phyloP scores from a whole-genome alignment of 179 eudicot species.

The Monotropa hypopitys region DNA sequence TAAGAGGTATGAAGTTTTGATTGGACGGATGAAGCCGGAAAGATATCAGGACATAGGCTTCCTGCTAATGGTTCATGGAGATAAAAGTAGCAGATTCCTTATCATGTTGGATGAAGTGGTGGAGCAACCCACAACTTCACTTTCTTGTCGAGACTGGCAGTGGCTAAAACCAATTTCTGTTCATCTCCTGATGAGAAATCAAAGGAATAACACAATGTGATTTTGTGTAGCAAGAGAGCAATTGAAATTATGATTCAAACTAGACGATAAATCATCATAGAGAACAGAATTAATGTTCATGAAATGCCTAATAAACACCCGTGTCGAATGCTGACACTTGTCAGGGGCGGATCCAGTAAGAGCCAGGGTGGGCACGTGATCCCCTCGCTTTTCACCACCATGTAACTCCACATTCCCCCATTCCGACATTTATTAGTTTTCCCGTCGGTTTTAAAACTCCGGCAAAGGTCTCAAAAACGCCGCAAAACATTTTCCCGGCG shows the following conservation, averaged over 20 bases:
- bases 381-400: no score
- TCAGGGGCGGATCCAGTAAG: no score
- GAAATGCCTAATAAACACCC: background rate
- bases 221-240: background rate
- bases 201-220: background rate
- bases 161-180: conserved; percentile 39
- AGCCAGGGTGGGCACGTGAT: no score
- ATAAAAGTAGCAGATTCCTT: conserved; percentile 2
- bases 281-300: background rate
- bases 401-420: no score
- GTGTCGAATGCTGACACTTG: background rate
- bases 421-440: no score
- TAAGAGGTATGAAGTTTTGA: conserved; percentile 1
- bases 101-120: conserved; percentile 23
- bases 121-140: conserved; percentile 84
- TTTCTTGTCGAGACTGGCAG: conserved; percentile 79
- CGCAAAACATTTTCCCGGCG: no score
- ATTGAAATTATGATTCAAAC: background rate
- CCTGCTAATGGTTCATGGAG: background rate
- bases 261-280: background rate
- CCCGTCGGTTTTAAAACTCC: no score
- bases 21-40: background rate
- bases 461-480: no score
- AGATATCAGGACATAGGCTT: background rate
- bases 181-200: conserved; percentile 38